Conservation (phyloP, 1,284 basidiomycete genomes). For the Phylloboletellus chloephorus region DNA sequence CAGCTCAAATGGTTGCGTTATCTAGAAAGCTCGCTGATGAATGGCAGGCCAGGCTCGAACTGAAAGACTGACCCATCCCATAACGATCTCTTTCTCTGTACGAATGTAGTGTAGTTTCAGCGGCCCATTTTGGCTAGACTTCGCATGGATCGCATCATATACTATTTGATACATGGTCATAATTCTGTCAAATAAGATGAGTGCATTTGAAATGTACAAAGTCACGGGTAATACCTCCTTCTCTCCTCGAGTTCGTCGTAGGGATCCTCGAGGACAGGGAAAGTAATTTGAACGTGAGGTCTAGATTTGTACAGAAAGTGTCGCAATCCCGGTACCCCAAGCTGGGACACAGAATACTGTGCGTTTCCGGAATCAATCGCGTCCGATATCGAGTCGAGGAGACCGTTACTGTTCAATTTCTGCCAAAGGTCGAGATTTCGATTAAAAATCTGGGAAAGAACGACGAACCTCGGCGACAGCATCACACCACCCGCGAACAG, state of each 20-base stretch:
- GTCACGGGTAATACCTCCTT: conserved; percentile 42
- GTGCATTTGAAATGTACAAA: neutral
- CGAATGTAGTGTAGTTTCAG: conserved; percentile 81
- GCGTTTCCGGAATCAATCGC: conserved; percentile 47
- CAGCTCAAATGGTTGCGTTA: conserved; percentile 89
- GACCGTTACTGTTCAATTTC: conserved; percentile 59
- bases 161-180: conserved; percentile 80
- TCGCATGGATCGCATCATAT: conserved; percentile 82
- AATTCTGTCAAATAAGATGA: conserved; percentile 43
- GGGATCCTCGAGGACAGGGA: conserved; percentile 77
- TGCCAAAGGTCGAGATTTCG: conserved; percentile 25
- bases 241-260: conserved; percentile 61
- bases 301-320: conserved; percentile 96
- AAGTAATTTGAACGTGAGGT: conserved; percentile 81
- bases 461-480: conserved; percentile 52
- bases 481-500: conserved; percentile 67
- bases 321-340: conserved; percentile 82
- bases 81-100: conserved; percentile 80
- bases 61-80: conserved; percentile 72
- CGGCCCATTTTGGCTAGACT: conserved; percentile 69
- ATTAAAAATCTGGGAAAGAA: neutral
- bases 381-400: conserved; percentile 45
- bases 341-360: conserved; percentile 61
- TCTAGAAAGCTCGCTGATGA: conserved; percentile 45
- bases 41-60: neutral